Percentiles rank a stretch among this genome's conserved stretches.
These are phyloP conservation scores for Lipomyces chichibuensis DNA, from an alignment of 805 yeast species.

Conservation along the genomic window DNA sequence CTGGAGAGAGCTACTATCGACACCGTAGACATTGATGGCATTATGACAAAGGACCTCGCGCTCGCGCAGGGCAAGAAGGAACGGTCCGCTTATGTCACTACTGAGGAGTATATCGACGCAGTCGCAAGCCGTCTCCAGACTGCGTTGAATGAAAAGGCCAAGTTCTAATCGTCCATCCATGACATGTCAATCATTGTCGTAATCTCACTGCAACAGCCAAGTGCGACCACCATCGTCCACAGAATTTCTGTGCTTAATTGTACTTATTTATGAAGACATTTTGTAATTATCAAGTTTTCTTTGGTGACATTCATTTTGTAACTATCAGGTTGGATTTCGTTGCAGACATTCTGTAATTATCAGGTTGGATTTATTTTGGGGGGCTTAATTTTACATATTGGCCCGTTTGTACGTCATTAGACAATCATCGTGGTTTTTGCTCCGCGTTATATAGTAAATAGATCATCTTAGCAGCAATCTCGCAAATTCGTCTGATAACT, in stretches of 20 bases:
- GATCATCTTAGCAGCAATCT: background rate
- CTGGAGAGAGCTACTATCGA: slow-evolving; percentile 85
- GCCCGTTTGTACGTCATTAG: background rate
- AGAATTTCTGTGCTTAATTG: background rate
- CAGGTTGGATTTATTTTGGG: background rate
- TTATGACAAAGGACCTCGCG: slow-evolving; percentile 96
- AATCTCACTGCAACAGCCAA: background rate
- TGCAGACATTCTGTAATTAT: no score
- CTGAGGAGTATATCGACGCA: slow-evolving; percentile 85
- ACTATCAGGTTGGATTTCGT: background rate
- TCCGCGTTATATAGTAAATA: background rate
- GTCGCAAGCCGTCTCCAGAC: slow-evolving; percentile 49
- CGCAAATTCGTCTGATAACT: no score
- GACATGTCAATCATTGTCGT: background rate
- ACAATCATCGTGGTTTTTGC: background rate
- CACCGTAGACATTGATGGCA: slow-evolving; percentile 79
- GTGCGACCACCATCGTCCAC: background rate
- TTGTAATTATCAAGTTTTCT: background rate
- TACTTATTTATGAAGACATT: background rate
- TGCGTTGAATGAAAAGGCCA: slow-evolving; percentile 20
- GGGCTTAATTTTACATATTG: background rate
- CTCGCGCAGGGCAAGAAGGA: slow-evolving; percentile 84
- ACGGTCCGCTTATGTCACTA: slow-evolving; percentile 80
- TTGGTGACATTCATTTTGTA: background rate
- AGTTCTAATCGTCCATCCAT: slow-evolving; percentile 13